phyloP scores from a whole-genome alignment of 2,329 filamentous ascomycete genomes.

The Periconia sp. region DNA sequence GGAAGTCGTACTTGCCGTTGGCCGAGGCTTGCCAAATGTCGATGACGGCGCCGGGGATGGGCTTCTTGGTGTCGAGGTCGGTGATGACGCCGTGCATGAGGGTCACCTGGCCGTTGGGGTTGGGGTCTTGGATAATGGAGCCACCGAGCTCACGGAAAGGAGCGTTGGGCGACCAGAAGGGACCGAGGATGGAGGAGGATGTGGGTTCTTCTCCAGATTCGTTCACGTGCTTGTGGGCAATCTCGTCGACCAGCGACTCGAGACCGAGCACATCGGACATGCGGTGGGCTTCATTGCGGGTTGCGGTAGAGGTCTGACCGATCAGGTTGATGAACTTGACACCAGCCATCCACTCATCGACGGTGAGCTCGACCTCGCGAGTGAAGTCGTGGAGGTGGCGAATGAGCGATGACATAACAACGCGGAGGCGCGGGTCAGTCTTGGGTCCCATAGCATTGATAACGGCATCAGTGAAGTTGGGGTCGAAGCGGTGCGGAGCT shows the following conservation, averaged over 20 bases:
- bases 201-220: slow-evolving; percentile 65
- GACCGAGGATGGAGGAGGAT: slow-evolving; percentile 75
- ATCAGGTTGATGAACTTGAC: slow-evolving; percentile 75
- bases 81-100: slow-evolving; percentile 70
- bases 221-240: slow-evolving; percentile 64
- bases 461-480: slow-evolving; percentile 74
- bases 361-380: slow-evolving; percentile 74
- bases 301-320: slow-evolving; percentile 67
- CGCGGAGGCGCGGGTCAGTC: slow-evolving; percentile 64
- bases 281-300: slow-evolving; percentile 73
- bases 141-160: slow-evolving; percentile 70
- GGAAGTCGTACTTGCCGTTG: slow-evolving; percentile 77
- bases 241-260: slow-evolving; percentile 70
- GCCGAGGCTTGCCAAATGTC: slow-evolving; percentile 78
- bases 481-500: slow-evolving; percentile 61
- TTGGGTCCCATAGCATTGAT: slow-evolving; percentile 73
- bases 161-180: slow-evolving; percentile 76
- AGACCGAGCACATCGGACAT: slow-evolving; percentile 74
- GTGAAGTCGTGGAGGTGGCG: slow-evolving; percentile 77
- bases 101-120: slow-evolving; percentile 59
- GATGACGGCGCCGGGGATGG: slow-evolving; percentile 68
- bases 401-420: slow-evolving; percentile 66
- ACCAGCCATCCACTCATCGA: slow-evolving; percentile 75
- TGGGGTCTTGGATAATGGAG: slow-evolving; percentile 65
- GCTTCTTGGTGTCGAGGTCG: slow-evolving; percentile 66